phyloP scores from a whole-genome alignment of 2,329 filamentous ascomycete genomes.

The Scytalidium sp. region DNA sequence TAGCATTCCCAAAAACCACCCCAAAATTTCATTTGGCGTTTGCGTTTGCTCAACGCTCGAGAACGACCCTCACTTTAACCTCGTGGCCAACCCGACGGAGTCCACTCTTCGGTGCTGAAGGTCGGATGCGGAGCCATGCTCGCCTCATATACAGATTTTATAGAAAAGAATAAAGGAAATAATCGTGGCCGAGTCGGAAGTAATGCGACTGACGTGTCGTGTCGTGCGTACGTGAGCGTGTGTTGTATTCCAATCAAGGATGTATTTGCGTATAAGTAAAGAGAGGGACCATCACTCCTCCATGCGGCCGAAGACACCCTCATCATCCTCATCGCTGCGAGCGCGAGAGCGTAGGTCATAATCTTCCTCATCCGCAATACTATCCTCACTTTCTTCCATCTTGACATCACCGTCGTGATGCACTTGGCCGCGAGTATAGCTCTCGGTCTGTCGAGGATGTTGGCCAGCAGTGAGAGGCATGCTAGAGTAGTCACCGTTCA shows the following conservation, averaged over 20 bases:
- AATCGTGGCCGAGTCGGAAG: constrained; percentile 1
- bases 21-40: constrained; percentile 24
- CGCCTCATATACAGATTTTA: constrained; percentile 44
- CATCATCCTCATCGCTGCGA: constrained; percentile 84
- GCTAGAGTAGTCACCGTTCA: constrained; percentile 57
- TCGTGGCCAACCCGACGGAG: constrained; percentile 48
- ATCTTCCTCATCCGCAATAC: constrained; percentile 62
- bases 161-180: constrained; percentile 21
- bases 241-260: neutral
- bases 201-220: neutral
- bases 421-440: constrained; percentile 56
- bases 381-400: constrained; percentile 65
- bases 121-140: constrained; percentile 59
- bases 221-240: neutral
- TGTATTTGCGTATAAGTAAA: constrained; percentile 13
- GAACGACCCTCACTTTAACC: constrained; percentile 67
- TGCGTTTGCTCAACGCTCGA: constrained; percentile 59
- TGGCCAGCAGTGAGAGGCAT: constrained; percentile 53
- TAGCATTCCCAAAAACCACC: constrained; percentile 4
- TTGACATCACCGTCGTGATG: constrained; percentile 61
- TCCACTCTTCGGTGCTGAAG: constrained; percentile 69
- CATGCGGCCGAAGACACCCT: constrained; percentile 95
- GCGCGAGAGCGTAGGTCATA: constrained; percentile 56
- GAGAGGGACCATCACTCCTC: constrained; percentile 60
- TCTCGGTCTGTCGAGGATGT: constrained; percentile 63